Conservation (phyloP, 345 rosid genomes). For the Diplotaxis tenuifolia region DNA sequence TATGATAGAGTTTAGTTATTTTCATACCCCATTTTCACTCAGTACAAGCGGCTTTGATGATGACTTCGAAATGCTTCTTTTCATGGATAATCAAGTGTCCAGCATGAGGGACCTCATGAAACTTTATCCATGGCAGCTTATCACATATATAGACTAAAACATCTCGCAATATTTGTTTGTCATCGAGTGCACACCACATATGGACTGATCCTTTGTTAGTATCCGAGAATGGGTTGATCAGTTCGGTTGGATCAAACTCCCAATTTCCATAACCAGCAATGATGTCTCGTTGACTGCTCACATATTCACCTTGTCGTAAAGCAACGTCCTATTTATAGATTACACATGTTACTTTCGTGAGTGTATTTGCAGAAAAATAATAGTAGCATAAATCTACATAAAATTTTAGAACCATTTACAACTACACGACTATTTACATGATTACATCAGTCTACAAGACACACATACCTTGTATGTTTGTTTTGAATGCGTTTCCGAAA, state of each 20-base stretch:
- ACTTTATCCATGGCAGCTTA: conserved; percentile 67
- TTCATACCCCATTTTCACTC: not conserved
- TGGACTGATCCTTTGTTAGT: conserved; percentile 52
- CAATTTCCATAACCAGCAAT: conserved; percentile 54
- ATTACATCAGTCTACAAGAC: too few species aligned
- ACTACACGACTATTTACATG: not conserved
- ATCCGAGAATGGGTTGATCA: conserved; percentile 57
- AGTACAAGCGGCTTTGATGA: conserved; percentile 30
- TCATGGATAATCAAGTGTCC: conserved; percentile 56
- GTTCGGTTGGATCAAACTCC: conserved; percentile 71
- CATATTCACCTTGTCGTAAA: conserved; percentile 64
- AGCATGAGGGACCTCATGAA: conserved; percentile 58
- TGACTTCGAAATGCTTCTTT: conserved; percentile 23
- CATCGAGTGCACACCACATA: conserved; percentile 68
- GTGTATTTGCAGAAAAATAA: not conserved
- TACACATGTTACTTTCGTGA: not conserved
- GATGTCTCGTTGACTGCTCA: conserved; percentile 55
- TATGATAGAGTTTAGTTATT: not conserved
- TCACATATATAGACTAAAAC: conserved; percentile 49
- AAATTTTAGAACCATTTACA: not conserved
- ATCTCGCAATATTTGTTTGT: conserved; percentile 51
- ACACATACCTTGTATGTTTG: conserved; percentile 49
- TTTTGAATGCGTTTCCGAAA: conserved; percentile 39
- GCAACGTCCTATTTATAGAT: conserved; percentile 42
- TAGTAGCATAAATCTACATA: not conserved